These are phyloP conservation scores for Ustilago cynodontis DNA, from an alignment of 1,284 basidiomycete genomes.

Conservation along the genomic window DNA sequence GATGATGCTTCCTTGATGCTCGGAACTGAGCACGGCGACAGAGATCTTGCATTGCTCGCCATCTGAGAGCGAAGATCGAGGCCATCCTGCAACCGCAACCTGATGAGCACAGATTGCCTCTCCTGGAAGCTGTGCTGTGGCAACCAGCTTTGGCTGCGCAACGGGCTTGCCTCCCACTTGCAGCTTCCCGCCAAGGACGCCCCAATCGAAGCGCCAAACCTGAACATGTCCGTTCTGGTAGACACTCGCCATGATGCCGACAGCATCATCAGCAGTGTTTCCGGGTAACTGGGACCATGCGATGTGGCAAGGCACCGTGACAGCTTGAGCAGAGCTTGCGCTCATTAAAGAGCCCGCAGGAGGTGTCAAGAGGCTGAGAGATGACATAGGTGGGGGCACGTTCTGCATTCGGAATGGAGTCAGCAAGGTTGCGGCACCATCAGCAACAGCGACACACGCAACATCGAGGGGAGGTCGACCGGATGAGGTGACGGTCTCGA, in stretches of 20 bases:
- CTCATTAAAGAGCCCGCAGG: conserved; percentile 21
- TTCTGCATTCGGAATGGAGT: conserved; percentile 95
- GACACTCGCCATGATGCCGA: conserved; percentile 78
- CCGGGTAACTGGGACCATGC: conserved; percentile 77
- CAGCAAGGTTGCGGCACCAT: conserved; percentile 84
- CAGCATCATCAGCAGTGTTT: conserved; percentile 14
- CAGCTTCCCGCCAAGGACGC: conserved; percentile 38
- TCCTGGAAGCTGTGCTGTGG: conserved; percentile 11
- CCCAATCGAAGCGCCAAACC: conserved; percentile 74
- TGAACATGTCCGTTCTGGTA: conserved; percentile 74
- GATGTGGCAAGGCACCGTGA: conserved; percentile 62
- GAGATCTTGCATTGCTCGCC: conserved; percentile 30
- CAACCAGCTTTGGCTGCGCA: conserved; percentile 35
- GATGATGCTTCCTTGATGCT: conserved; percentile 6
- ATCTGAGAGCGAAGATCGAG: conserved; percentile 6
- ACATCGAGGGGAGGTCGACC: conserved; percentile 80
- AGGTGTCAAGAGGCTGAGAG: conserved; percentile 75
- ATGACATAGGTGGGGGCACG: conserved; percentile 94
- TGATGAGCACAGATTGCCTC: conserved; percentile 20
- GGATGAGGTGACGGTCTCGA: conserved; percentile 80
- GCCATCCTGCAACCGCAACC: conserved; percentile 45
- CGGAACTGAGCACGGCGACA: conserved; percentile 40
- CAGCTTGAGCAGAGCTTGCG: conserved; percentile 15
- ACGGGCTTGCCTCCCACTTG: conserved; percentile 44
- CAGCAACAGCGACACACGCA: conserved; percentile 88